Conservation (phyloP, 495 filamentous ascomycete genomes). For the Xylaria intraflava region DNA sequence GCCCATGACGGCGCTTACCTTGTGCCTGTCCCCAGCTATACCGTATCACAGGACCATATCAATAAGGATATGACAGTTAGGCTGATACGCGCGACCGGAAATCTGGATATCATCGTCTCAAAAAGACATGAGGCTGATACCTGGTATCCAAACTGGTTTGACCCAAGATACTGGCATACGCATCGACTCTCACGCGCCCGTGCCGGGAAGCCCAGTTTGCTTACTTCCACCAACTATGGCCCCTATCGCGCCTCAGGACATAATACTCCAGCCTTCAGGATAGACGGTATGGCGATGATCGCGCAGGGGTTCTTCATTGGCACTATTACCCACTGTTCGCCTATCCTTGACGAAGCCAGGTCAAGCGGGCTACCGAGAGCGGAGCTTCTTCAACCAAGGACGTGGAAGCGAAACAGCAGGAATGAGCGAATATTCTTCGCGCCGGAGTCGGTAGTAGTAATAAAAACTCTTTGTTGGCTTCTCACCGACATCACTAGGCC, state of each 20-base stretch:
- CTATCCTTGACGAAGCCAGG: slow-evolving; percentile 4
- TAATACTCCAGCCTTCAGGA: not conserved
- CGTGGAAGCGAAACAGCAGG: slow-evolving; percentile 3
- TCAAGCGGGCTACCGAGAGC: not conserved
- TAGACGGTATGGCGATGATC: not conserved
- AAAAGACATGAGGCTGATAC: not conserved
- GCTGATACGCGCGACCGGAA: slow-evolving; percentile 4
- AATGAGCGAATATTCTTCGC: not conserved
- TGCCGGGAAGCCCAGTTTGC: not conserved
- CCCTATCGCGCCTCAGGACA: slow-evolving; percentile 1
- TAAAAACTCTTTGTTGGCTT: not conserved
- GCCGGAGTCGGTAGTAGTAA: not conserved
- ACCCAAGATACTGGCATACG: not conserved
- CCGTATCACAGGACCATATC: not conserved
- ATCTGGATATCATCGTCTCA: slow-evolving; percentile 1
- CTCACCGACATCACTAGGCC: slow-evolving; percentile 7
- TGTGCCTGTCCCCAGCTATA: slow-evolving; percentile 7
- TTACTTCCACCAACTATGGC: slow-evolving; percentile 2
- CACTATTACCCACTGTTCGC: slow-evolving; percentile 2
- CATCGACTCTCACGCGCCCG: not conserved
- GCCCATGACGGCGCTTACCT: slow-evolving; percentile 5
- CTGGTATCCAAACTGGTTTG: slow-evolving; percentile 9
- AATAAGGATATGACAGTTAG: slow-evolving; percentile 6
- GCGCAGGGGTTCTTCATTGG: slow-evolving; percentile 5
- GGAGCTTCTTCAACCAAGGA: not conserved